These are phyloP conservation scores for Chlorella sorokiniana DNA, from an alignment of 139 green algal genomes.

Conservation along the genomic window DNA sequence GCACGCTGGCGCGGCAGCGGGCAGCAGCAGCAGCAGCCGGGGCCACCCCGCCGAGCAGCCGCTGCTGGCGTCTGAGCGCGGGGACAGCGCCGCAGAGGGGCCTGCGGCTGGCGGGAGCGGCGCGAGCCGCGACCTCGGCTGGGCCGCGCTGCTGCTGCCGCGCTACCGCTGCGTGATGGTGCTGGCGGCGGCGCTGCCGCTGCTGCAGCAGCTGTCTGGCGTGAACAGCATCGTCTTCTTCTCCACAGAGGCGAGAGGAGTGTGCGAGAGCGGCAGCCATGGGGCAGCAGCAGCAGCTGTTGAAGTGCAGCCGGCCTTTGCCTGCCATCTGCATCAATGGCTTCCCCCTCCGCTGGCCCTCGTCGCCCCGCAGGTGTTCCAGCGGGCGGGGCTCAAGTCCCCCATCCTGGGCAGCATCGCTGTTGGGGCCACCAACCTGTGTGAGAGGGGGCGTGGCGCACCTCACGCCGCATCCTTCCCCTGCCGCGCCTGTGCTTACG, in stretches of 20 bases:
- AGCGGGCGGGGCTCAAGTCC: conserved; percentile 60
- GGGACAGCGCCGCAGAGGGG: not conserved
- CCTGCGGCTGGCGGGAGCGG: not conserved
- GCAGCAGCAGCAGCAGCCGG: not conserved
- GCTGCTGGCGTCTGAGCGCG: conserved; percentile 10
- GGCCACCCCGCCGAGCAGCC: not conserved
- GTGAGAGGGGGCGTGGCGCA: not conserved
- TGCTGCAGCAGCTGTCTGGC: conserved; percentile 78
- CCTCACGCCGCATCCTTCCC: conserved; percentile 23
- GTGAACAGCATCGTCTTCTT: conserved; percentile 91
- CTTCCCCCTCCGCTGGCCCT: not conserved
- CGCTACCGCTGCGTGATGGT: conserved; percentile 63
- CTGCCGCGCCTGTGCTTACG: not conserved
- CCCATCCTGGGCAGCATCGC: conserved; percentile 67
- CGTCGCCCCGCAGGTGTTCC: conserved; percentile 59
- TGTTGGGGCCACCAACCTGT: conserved; percentile 67
- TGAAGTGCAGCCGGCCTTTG: not conserved
- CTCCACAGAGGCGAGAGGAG: conserved; percentile 32
- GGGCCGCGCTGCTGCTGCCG: conserved; percentile 37
- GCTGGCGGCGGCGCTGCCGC: conserved; percentile 59
- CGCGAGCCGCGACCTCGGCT: not conserved
- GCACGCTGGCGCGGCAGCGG: not conserved
- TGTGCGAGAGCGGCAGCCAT: not conserved
- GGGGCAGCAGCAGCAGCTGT: not conserved
- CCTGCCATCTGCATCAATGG: not conserved